Evolutionary conservation across 2,329 filamentous ascomycete species (phyloP).

Genomic region (Alternaria arbusti): DNA sequence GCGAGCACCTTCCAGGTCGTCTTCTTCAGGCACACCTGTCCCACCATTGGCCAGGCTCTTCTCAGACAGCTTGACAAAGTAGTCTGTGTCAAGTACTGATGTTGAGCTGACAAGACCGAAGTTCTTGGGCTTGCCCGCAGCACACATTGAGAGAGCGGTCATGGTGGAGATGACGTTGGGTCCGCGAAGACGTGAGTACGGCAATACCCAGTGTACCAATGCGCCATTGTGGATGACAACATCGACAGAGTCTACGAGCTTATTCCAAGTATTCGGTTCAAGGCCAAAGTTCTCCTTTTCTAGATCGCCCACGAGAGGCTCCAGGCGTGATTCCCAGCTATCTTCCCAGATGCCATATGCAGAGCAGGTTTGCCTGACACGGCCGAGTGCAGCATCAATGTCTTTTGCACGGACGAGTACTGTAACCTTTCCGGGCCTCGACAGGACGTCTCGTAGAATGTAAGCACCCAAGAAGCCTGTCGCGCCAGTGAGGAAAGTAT

Average conservation of each 20-base stretch:
- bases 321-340: constrained; percentile 69
- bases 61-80: constrained; percentile 78
- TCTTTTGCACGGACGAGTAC: constrained; percentile 77
- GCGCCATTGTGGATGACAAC: constrained; percentile 76
- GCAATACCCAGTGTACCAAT: constrained; percentile 78
- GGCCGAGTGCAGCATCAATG: constrained; percentile 64
- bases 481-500: constrained; percentile 83
- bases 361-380: constrained; percentile 70
- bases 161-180: constrained; percentile 85
- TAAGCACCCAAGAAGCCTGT: constrained; percentile 90
- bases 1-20: constrained; percentile 78
- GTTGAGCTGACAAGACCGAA: constrained; percentile 86
- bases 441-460: constrained; percentile 76
- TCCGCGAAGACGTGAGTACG: constrained; percentile 73
- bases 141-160: constrained; percentile 76
- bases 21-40: constrained; percentile 72
- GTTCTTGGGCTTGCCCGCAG: constrained; percentile 76
- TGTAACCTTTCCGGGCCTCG: constrained; percentile 69
- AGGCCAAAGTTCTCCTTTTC: constrained; percentile 76
- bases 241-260: constrained; percentile 70
- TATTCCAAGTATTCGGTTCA: constrained; percentile 68
- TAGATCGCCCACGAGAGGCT: constrained; percentile 75
- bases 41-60: constrained; percentile 66
- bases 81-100: constrained; percentile 78
- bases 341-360: constrained; percentile 83